Conservation (phyloP, 768 basidiomycete species). For the Tricholoma saponaceum region DNA sequence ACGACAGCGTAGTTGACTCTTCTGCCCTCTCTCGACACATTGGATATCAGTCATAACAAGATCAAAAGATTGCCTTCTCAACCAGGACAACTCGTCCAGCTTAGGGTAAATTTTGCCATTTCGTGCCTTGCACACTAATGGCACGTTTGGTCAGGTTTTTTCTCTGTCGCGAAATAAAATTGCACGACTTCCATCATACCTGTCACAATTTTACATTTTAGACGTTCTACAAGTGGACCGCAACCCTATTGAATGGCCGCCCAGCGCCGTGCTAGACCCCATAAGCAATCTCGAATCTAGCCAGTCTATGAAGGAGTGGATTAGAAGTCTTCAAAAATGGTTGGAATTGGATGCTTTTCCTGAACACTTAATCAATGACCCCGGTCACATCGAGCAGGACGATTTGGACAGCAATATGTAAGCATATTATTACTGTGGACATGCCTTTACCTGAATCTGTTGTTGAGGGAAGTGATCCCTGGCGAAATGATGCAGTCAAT, state of each 20-base stretch:
- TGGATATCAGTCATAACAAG: slow-evolving; percentile 93
- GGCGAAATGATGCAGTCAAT: slow-evolving; percentile 35
- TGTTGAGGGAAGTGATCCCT: slow-evolving; percentile 38
- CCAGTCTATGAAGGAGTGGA: slow-evolving; percentile 66
- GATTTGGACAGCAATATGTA: slow-evolving; percentile 41
- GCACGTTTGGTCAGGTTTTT: slow-evolving; percentile 58
- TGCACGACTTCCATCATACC: slow-evolving; percentile 70
- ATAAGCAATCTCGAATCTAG: slow-evolving; percentile 38
- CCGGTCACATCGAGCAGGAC: slow-evolving; percentile 40
- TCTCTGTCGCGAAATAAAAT: slow-evolving; percentile 86
- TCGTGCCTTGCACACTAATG: not conserved
- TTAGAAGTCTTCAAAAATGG: slow-evolving; percentile 70
- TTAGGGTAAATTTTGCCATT: slow-evolving; percentile 51
- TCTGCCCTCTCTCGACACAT: slow-evolving; percentile 85
- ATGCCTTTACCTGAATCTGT: slow-evolving; percentile 6
- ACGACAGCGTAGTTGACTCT: slow-evolving; percentile 60
- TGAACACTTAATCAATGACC: slow-evolving; percentile 42
- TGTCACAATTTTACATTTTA: slow-evolving; percentile 67
- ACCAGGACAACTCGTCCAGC: slow-evolving; percentile 73
- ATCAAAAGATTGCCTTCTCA: slow-evolving; percentile 74
- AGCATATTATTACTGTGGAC: slow-evolving; percentile 12
- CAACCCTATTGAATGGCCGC: slow-evolving; percentile 95
- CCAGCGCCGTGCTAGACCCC: slow-evolving; percentile 48
- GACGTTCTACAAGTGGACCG: slow-evolving; percentile 82
- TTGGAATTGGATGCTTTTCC: slow-evolving; percentile 49